Conservation (phyloP, 306 rosid genomes). For the Abrus pulchellus region DNA sequence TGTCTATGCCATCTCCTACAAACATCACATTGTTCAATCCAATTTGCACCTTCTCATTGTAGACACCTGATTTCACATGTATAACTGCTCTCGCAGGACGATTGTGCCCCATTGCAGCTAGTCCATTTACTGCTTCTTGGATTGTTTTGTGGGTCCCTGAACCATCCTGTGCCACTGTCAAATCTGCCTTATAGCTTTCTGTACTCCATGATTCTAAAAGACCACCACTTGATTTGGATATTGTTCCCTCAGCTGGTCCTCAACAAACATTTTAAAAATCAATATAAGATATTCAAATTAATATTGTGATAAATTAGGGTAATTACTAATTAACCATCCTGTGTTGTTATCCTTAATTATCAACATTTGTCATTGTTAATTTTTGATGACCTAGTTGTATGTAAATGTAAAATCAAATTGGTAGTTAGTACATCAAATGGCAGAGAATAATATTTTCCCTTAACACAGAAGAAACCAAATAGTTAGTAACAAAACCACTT, state of each 20-base stretch:
- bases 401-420: not conserved
- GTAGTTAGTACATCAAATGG: not conserved
- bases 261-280: not conserved
- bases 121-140: slow-evolving; percentile 58
- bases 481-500: not conserved
- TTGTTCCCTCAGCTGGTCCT: slow-evolving; percentile 32
- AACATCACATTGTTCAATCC: slow-evolving; percentile 64
- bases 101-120: slow-evolving; percentile 47
- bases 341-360: not conserved
- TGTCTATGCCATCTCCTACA: slow-evolving; percentile 83
- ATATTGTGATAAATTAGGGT: not conserved
- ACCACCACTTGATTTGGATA: slow-evolving; percentile 42
- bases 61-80: slow-evolving; percentile 66
- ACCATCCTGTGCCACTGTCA: slow-evolving; percentile 71
- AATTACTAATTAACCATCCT: not conserved
- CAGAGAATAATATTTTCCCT: not conserved
- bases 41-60: slow-evolving; percentile 67
- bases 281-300: not conserved
- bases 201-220: slow-evolving; percentile 64
- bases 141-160: slow-evolving; percentile 66
- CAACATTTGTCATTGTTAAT: not conserved
- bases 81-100: slow-evolving; percentile 55
- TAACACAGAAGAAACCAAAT: slow-evolving; percentile 9
- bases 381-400: not conserved
- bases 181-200: slow-evolving; percentile 50